Percentiles rank a stretch among this genome's conserved stretches.
phyloP scores from a whole-genome alignment of 331 rosid species.

The Stylosanthes scabra region DNA sequence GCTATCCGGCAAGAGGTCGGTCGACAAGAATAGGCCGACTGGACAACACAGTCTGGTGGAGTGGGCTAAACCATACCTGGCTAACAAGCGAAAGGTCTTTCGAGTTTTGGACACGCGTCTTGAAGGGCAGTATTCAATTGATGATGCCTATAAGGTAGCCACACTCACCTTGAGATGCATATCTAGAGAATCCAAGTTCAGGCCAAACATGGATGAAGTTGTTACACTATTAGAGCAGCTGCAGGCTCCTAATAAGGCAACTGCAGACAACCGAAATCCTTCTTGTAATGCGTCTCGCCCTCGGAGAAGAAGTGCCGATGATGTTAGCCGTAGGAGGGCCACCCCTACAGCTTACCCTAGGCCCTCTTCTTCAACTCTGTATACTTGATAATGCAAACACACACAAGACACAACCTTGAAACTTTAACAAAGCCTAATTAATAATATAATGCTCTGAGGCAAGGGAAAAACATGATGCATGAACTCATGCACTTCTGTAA shows the following conservation, averaged over 20 bases:
- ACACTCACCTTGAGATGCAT: conserved; percentile 75
- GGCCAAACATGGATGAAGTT: conserved; percentile 86
- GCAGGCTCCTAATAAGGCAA: conserved; percentile 53
- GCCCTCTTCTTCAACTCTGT: conserved; percentile 78
- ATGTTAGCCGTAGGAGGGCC: conserved; percentile 20
- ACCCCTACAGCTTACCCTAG: conserved; percentile 56
- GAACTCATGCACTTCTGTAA: conserved; percentile 29
- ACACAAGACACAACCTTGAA: conserved; percentile 13
- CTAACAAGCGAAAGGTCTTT: conserved; percentile 70
- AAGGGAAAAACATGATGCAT: neutral
- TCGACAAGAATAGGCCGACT: conserved; percentile 83
- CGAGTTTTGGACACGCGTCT: conserved; percentile 79
- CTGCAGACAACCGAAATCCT: conserved; percentile 42
- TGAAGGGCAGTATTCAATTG: conserved; percentile 83
- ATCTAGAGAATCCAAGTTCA: conserved; percentile 64
- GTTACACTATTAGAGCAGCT: conserved; percentile 72
- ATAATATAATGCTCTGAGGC: neutral
- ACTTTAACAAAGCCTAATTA: conserved; percentile 14
- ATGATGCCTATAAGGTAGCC: conserved; percentile 71
- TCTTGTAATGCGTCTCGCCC: conserved; percentile 28
- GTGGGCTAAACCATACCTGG: conserved; percentile 87
- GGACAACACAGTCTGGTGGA: conserved; percentile 86
- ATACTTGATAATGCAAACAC: conserved; percentile 43
- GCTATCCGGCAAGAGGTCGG: conserved; percentile 84
- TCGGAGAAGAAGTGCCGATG: conserved; percentile 74